These are phyloP conservation scores for Alternaria rosae DNA, from an alignment of 2,329 filamentous ascomycete genomes.

Conservation along the genomic window DNA sequence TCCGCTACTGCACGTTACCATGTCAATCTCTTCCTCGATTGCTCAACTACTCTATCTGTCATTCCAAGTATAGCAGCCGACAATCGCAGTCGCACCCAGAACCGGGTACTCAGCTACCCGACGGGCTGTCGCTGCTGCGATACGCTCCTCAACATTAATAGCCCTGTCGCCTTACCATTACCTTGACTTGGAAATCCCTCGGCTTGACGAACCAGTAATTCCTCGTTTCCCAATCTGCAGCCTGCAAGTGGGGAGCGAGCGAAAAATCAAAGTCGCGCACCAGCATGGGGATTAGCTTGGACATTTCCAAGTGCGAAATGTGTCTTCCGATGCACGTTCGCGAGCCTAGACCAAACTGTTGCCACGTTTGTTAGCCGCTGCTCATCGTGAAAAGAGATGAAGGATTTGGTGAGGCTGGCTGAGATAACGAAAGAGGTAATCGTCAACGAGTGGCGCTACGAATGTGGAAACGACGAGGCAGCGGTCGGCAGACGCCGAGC, in stretches of 20 bases:
- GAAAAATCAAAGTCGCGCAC: constrained; percentile 25
- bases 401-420: background rate
- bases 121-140: background rate
- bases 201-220: constrained; percentile 27
- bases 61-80: constrained; percentile 3
- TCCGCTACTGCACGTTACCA: background rate
- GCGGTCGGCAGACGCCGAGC: background rate
- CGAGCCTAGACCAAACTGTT: constrained; percentile 26
- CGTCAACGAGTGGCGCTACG: background rate
- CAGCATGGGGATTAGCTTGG: constrained; percentile 16
- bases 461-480: background rate
- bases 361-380: constrained; percentile 1
- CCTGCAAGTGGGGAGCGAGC: constrained; percentile 10
- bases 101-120: constrained; percentile 1
- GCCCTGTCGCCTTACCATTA: background rate
- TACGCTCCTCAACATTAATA: background rate
- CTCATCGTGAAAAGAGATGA: background rate
- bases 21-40: background rate
- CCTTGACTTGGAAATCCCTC: constrained; percentile 11
- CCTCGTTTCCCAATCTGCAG: constrained; percentile 15
- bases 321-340: constrained; percentile 29
- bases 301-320: constrained; percentile 19
- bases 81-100: background rate
- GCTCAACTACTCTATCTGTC: background rate
- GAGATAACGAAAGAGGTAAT: background rate